These are phyloP conservation scores for Chlorella vulgaris DNA, from an alignment of 139 green algal genomes.

Conservation along the genomic window DNA sequence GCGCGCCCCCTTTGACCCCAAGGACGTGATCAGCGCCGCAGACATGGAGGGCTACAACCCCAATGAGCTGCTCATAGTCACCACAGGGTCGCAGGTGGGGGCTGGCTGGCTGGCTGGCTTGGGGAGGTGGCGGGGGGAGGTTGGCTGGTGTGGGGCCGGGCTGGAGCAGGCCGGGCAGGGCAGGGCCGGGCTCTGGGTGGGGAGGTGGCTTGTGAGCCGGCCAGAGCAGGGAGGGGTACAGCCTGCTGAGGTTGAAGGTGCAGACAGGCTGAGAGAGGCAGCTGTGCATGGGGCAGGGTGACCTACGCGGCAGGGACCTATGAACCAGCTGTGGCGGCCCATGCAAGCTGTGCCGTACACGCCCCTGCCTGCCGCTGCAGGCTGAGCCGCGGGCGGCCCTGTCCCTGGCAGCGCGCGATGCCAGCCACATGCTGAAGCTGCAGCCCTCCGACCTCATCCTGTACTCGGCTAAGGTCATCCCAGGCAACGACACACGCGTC, in stretches of 20 bases:
- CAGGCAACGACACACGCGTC: constrained; percentile 74
- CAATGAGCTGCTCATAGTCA: constrained; percentile 86
- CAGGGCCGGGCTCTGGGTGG: no score
- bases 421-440: constrained; percentile 82
- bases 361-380: constrained; percentile 46
- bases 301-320: no score
- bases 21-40: constrained; percentile 5
- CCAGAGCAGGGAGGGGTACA: no score
- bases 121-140: not conserved
- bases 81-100: constrained; percentile 71
- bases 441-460: constrained; percentile 83
- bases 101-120: not conserved
- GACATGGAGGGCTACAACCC: constrained; percentile 85
- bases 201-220: no score
- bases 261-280: no score
- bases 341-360: not conserved
- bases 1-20: constrained; percentile 74
- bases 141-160: not conserved
- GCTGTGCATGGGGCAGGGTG: no score
- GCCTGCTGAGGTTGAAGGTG: not conserved
- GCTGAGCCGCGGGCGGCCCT: constrained; percentile 90
- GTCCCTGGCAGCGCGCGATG: constrained; percentile 77
- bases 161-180: no score
- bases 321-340: no score
- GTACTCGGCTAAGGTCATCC: constrained; percentile 93